Evolutionary conservation across 495 filamentous ascomycete species (phyloP), one percentile per base, ranked within the genome.

Genomic region (Aspergillus homomorphus): DNA sequence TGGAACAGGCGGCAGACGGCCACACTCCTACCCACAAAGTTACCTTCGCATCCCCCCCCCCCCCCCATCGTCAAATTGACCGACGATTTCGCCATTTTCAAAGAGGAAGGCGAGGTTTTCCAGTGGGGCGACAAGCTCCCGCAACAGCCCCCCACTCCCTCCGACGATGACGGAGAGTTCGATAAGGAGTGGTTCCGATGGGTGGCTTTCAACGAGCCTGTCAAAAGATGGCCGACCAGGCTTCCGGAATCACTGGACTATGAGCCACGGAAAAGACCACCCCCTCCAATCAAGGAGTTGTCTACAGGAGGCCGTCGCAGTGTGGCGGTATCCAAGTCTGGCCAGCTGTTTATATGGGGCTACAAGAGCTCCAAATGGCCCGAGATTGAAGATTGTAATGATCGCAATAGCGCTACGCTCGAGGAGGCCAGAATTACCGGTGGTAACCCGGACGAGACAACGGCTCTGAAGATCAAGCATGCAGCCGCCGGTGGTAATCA

Each of bases 31-130:
- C n/a, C 16, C 12, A 51, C 23, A 30, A 21, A 1, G 49, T 23
- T 19, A 51, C 22, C 24, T 51, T 51, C 23, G 10, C 24, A 21
- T 51, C 49, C 22, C 49, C 49, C 7, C 23, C 4, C 24, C 49
- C 30, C 49, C 22, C 49, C 49, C 7, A n/a, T 51, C 10, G 22
- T 51, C 23, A 51, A 28, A 51, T 20, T 51, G 22, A 51, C 49
- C 6, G 18, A 12, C 9, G 23, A 18, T 19, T 51, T 51, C 30
- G 49, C 49, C 30, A 16, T 16, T 9, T 15, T 51, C 5, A 51
- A 21, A 9, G 49, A 28, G 22, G 28, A 7, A 9, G 49, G 49
- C 8, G 49, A 51, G 22, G 22, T 51, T 2, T 51, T 30, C 28
- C 24, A 16, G 7, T 51, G 49, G 49, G 49, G 49, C 0, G 28